These are phyloP conservation scores for Neckera pumila DNA, from an alignment of 225 moss, liverwort and hornwort species.

Conservation along the genomic window DNA sequence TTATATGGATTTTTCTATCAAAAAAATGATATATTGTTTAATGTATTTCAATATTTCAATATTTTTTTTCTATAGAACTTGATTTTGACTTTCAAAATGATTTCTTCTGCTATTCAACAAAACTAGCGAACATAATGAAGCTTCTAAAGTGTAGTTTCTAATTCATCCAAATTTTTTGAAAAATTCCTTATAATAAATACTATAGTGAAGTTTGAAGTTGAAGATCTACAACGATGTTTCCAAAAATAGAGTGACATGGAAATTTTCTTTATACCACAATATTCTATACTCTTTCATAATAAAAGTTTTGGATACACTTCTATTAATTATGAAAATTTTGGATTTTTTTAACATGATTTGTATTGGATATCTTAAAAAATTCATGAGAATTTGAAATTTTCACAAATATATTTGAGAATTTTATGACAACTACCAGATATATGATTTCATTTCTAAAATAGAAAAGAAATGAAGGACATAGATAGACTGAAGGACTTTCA, in stretches of 20 bases:
- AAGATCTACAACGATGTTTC: too few relatives aligned
- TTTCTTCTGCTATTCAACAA: not conserved
- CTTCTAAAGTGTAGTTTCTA: not conserved
- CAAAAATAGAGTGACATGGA: not conserved
- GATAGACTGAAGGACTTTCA: rapidly evolving
- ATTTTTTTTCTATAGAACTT: not conserved
- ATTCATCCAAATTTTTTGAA: not conserved
- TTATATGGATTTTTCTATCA: not conserved
- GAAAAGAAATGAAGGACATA: not conserved
- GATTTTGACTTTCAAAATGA: not conserved
- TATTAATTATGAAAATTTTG: rapidly evolving
- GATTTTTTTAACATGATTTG: not conserved
- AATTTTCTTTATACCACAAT: not conserved
- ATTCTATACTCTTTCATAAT: too few relatives aligned
- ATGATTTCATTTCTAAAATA: not conserved
- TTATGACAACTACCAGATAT: not conserved
- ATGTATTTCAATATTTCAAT: not conserved
- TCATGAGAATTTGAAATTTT: not conserved
- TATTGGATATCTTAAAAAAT: not conserved
- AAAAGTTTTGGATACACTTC: too few relatives aligned
- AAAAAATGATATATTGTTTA: not conserved
- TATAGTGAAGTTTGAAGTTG: too few relatives aligned
- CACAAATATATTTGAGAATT: not conserved
- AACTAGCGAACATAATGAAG: not conserved
- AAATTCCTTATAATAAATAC: not conserved